Evolutionary conservation across 2,329 filamentous ascomycete species (phyloP), one percentile per base, ranked within the genome.

Genomic region (Stemphylium vesicarium): DNA sequence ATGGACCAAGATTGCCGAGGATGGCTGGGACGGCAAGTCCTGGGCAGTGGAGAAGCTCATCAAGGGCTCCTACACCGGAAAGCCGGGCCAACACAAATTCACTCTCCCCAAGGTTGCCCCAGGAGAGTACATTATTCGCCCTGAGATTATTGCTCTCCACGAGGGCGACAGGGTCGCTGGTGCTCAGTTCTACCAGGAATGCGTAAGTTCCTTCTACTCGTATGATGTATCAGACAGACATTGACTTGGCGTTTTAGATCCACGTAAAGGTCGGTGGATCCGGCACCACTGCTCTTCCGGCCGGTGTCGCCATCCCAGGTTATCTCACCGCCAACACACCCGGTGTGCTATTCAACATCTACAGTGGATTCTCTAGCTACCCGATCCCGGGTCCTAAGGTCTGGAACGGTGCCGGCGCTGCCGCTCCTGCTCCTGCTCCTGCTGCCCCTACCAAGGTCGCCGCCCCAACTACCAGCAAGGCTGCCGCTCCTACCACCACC

Each of bases 1-100:
- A 13, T 84, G 81, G 81, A 76, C 81, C 55, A 80, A 77, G 70
- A 65, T 80, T 36, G 74, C 74, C 4, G 72, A 78, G 57, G 71
- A 75, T 26, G 75, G 75, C 32, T 75, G 60, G 40, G 62, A 61
- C 29, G 60, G 62, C 44, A 69, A 67, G 36, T 65, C 62, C 3
- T 79, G 77, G 78, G 78, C 75, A 37, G 74, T 78, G 20, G 64
- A 71, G 32, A 76, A 64, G 44, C 69, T 80, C 48, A 72, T 75
- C 45, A 62, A 68, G 43, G 64, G 64, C 26, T 37, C 41, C 39
- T 66, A 65, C 59, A 68, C 56, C 22, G 64, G 64, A 41, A 76
- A 73, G 64, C 70, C 72, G 49, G 78, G 77, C 36, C 75, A 77
- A 63, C 72, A 79, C 59, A 71, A 68, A 39, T 65, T 80, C 62